Evolutionary conservation across 345 rosid genomes (phyloP), one percentile per base, ranked within the genome.

Genomic region (Eutrema yunnanense): DNA sequence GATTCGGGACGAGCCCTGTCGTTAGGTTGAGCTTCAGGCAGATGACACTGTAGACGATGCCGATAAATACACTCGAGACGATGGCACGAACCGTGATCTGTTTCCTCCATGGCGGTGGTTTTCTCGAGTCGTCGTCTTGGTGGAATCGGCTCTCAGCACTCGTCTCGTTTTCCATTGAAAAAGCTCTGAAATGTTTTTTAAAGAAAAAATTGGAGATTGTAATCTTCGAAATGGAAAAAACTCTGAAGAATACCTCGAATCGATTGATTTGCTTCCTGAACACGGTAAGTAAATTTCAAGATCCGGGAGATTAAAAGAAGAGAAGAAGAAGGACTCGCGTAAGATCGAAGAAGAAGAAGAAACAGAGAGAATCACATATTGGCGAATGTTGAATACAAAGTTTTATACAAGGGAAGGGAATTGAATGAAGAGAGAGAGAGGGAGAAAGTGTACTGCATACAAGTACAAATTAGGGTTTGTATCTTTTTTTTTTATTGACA

Each of bases 1-100:
- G 91, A 74, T 92, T 95, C 7, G 99, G 99, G 34, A 95, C 97
- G 34, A 95, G 78, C 12, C 98, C 99, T 6, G 99, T 92, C 13
- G 97, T 95, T 9, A 95, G 88, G 65, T 90, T 95, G 53, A 95
- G 86, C 80, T 95, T 95, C 84, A 75, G 85, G 36, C 92, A 96
- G 55, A 95, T 90, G 42, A 95, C 86, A 77, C 98, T 92, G 84
- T 92, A 95, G 0, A 95, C 80, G 72, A 80, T 49, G 2, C 99
- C 99, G 63, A 95, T 95, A 5, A 54, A 72, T 42, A 87, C 26
- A 62, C 99, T 88, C 2, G 96, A 87, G 7, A 92, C 19, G 19
- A 95, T 50, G 16, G 98, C 87, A 72, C 99, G 80, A 10, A 87
- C 8, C 6, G 99, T 92, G 50, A 95, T 90, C 78, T 95, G 98